Evolutionary conservation across 2,329 filamentous ascomycete genomes (phyloP).

Genomic region (Beauveria asiatica): DNA sequence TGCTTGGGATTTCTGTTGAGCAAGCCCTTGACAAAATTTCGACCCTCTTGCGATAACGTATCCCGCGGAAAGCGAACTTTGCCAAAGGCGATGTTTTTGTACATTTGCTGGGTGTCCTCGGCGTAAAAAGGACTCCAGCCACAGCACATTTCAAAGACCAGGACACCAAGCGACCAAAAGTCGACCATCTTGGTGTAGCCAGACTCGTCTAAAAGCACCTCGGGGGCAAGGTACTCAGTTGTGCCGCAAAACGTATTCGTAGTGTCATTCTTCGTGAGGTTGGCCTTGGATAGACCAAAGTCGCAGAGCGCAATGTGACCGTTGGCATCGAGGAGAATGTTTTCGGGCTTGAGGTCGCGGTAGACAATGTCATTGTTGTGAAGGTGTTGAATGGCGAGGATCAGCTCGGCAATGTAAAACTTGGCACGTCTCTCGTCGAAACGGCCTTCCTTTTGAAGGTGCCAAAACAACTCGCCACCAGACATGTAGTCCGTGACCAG

Average conservation of each 20-base stretch:
- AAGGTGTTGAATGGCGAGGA: constrained; percentile 87
- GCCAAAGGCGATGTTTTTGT: constrained; percentile 99
- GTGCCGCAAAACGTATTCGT: constrained; percentile 99
- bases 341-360: constrained; percentile 93
- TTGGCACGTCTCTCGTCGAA: constrained; percentile 93
- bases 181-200: constrained; percentile 99
- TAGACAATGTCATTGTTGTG: constrained; percentile 98
- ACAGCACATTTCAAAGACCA: constrained; percentile 99
- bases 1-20: constrained; percentile 97
- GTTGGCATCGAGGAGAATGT: constrained; percentile 92
- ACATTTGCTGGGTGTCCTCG: constrained; percentile 99
- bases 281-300: constrained; percentile 95
- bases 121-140: constrained; percentile 99
- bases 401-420: constrained; percentile 97
- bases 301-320: constrained; percentile 97
- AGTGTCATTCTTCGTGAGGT: constrained; percentile 91
- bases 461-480: constrained; percentile 96
- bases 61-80: constrained; percentile 96
- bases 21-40: constrained; percentile 96
- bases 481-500: constrained; percentile 99
- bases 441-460: constrained; percentile 91
- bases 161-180: constrained; percentile 95
- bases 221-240: constrained; percentile 92
- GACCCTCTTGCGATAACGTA: constrained; percentile 85
- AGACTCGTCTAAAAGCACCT: constrained; percentile 89